Evolutionary conservation across 805 yeast genomes (phyloP).

Genomic region (Suhomyces kilbournensis): DNA sequence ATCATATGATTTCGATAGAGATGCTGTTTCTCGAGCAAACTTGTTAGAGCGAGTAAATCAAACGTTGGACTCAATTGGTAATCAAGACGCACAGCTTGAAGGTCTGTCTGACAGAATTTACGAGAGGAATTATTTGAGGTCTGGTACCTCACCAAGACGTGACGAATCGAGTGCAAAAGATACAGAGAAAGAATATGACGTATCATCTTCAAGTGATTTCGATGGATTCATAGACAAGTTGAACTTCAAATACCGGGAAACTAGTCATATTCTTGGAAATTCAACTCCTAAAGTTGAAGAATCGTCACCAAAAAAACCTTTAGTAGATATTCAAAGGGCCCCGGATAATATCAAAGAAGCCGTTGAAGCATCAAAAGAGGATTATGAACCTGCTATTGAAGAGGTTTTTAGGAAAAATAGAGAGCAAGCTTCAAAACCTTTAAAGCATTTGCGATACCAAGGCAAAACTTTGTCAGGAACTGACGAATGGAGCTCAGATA

Average conservation of each 20-base stretch:
- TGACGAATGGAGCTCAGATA: slow-evolving; percentile 25
- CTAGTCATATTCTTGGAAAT: slow-evolving; percentile 9
- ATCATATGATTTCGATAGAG: slow-evolving; percentile 4
- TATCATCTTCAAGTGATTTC: slow-evolving; percentile 8
- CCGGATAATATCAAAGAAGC: background rate
- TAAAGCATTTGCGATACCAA: background rate
- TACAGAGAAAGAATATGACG: background rate
- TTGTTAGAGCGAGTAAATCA: slow-evolving; percentile 13
- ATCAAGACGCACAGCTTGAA: background rate
- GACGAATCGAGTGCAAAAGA: slow-evolving; percentile 1
- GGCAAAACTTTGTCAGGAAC: background rate
- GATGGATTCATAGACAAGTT: slow-evolving; percentile 8
- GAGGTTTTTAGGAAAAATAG: background rate
- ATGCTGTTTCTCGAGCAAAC: slow-evolving; percentile 9
- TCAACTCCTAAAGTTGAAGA: slow-evolving; percentile 8
- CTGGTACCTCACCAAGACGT: slow-evolving; percentile 9
- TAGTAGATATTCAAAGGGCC: background rate
- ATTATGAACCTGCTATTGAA: background rate
- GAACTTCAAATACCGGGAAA: slow-evolving; percentile 6
- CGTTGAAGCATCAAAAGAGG: background rate
- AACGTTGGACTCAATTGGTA: slow-evolving; percentile 10
- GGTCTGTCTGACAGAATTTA: background rate
- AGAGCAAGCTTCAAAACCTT: background rate
- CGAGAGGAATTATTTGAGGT: slow-evolving; percentile 9
- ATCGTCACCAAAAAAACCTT: background rate